Conservation (phyloP, 371 early-diverging fungal species). For the Rhizomucor miehei region DNA sequence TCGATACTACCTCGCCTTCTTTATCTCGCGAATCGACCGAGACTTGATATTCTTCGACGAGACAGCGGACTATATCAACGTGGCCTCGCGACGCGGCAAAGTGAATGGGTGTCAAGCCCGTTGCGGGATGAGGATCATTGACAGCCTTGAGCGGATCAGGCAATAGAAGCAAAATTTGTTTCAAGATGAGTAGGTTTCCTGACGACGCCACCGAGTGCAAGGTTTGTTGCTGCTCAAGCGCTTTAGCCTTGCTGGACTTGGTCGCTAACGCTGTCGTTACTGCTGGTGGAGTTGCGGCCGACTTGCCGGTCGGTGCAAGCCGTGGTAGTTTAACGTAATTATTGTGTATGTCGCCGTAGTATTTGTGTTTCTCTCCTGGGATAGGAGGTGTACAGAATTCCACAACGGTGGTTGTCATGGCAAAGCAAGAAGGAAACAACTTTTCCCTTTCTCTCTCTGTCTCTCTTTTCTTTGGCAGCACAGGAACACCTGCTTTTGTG, state of each 20-base stretch:
- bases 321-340: slow-evolving; percentile 49
- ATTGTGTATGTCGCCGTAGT: slow-evolving; percentile 63
- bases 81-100: slow-evolving; percentile 75
- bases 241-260: slow-evolving; percentile 5
- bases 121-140: slow-evolving; percentile 48
- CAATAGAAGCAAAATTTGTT: slow-evolving; percentile 25
- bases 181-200: slow-evolving; percentile 38
- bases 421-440: not conserved
- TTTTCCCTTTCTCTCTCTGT: not conserved
- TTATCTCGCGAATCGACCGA: slow-evolving; percentile 65
- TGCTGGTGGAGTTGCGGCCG: slow-evolving; percentile 3
- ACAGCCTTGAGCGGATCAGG: slow-evolving; percentile 41
- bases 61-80: slow-evolving; percentile 57
- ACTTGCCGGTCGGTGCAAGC: not conserved
- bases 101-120: slow-evolving; percentile 70
- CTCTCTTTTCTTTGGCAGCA: no score
- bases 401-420: slow-evolving; percentile 10
- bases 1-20: slow-evolving; percentile 80
- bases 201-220: slow-evolving; percentile 35
- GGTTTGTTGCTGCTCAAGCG: slow-evolving; percentile 13
- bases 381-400: slow-evolving; percentile 66
- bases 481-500: no score
- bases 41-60: slow-evolving; percentile 66
- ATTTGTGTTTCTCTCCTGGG: slow-evolving; percentile 63
- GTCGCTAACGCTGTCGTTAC: not conserved